These are phyloP conservation scores for Phytopythium helicoides DNA, from an alignment of 352 stramenopile genomes.

Conservation along the genomic window DNA sequence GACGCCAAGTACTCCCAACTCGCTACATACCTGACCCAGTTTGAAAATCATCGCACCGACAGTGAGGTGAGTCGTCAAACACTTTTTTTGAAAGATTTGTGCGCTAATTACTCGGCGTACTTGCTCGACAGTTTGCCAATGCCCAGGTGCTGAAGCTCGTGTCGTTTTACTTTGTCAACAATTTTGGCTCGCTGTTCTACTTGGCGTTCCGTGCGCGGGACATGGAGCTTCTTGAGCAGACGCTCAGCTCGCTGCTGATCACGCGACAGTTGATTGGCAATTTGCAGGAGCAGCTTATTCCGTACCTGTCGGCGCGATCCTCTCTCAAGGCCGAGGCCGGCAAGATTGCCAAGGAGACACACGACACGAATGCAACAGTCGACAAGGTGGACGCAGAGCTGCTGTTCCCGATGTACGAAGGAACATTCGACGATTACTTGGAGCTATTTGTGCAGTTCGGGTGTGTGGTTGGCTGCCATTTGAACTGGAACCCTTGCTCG, in stretches of 20 bases:
- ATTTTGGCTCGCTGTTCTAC: conserved; percentile 96
- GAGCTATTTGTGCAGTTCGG: conserved; percentile 93
- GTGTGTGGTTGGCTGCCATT: too few species aligned
- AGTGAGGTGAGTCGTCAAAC: conserved; percentile 35
- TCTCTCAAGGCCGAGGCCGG: conserved; percentile 82
- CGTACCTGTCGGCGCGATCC: conserved; percentile 74
- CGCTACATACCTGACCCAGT: conserved; percentile 91
- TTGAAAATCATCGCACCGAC: conserved; percentile 91
- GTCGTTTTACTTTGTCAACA: conserved; percentile 98
- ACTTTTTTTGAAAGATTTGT: too few species aligned
- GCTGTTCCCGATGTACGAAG: conserved; percentile 78
- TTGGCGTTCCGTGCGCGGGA: conserved; percentile 91
- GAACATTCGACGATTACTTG: conserved; percentile 93
- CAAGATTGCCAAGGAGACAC: conserved; percentile 63
- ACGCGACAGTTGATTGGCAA: conserved; percentile 82
- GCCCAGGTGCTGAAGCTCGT: conserved; percentile 97
- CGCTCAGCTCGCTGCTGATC: conserved; percentile 81
- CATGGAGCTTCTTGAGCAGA: conserved; percentile 90
- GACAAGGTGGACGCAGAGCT: conserved; percentile 78
- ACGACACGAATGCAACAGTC: conserved; percentile 46
- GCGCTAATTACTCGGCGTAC: not conserved
- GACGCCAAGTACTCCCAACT: conserved; percentile 90
- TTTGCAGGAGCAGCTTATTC: conserved; percentile 74
- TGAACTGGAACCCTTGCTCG: too few species aligned
- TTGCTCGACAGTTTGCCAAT: conserved; percentile 71